Conservation (phyloP, 2,329 filamentous ascomycete species). For the Amesomyces nigricolor region DNA sequence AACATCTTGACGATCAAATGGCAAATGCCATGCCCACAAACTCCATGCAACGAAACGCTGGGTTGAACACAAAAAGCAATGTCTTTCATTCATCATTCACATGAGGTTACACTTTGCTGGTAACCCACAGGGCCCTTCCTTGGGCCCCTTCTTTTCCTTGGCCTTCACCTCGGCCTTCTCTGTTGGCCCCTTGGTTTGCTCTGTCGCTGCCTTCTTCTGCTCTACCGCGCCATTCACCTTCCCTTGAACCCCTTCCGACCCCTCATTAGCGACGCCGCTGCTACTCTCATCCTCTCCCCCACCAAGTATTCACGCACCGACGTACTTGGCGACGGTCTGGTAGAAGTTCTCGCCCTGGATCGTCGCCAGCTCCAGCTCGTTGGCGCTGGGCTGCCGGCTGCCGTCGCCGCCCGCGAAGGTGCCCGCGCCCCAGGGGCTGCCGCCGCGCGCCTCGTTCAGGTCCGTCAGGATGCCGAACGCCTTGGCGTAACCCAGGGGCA, state of each 20-base stretch:
- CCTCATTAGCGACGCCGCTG: slow-evolving; percentile 21
- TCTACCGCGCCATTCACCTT: not conserved
- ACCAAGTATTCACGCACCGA: slow-evolving; percentile 52
- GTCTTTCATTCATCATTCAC: not conserved
- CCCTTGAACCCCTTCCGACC: slow-evolving; percentile 8
- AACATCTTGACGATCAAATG: too few relatives aligned
- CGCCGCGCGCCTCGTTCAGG: slow-evolving; percentile 75
- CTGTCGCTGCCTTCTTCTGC: not conserved
- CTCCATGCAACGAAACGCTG: not conserved
- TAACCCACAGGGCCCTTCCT: slow-evolving; percentile 12
- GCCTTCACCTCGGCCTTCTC: not conserved
- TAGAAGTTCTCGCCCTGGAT: slow-evolving; percentile 85
- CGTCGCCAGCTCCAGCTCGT: slow-evolving; percentile 74
- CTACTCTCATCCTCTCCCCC: not conserved
- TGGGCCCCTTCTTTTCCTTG: not conserved
- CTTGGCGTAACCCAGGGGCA: slow-evolving; percentile 89
- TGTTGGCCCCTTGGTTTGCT: not conserved
- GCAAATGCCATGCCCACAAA: too few relatives aligned
- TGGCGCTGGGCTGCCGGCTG: slow-evolving; percentile 68
- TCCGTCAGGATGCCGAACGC: slow-evolving; percentile 65
- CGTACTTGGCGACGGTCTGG: slow-evolving; percentile 63
- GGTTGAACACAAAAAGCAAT: not conserved
- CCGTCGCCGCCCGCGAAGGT: slow-evolving; percentile 78
- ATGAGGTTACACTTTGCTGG: slow-evolving; percentile 10
- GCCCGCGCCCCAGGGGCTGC: slow-evolving; percentile 87